These are phyloP conservation scores for Gastrodia elata DNA, from an alignment of 106 monocot genomes.

Conservation along the genomic window DNA sequence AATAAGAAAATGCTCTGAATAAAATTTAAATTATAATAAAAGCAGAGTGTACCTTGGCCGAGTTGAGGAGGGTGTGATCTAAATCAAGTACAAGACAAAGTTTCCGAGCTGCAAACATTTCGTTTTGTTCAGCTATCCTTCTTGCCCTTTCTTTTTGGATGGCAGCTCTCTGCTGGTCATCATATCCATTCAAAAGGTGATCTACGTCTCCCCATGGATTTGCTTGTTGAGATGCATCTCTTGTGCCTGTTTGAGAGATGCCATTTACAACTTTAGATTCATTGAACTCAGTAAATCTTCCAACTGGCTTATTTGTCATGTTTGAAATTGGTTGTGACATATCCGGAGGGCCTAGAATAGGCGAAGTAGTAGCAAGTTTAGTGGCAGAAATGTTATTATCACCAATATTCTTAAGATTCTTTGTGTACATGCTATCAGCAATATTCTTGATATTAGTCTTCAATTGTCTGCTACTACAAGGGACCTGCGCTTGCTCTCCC, in stretches of 20 bases:
- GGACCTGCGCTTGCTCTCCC: constrained; percentile 30
- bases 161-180: constrained; percentile 72
- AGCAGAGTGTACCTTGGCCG: constrained; percentile 63
- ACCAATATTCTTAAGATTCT: constrained; percentile 19
- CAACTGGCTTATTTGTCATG: constrained; percentile 13
- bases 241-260: constrained; percentile 7
- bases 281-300: constrained; percentile 6
- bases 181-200: constrained; percentile 85
- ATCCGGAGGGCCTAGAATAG: constrained; percentile 8
- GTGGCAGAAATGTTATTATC: constrained; percentile 25
- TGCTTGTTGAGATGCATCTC: constrained; percentile 11
- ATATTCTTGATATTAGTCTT: constrained; percentile 23
- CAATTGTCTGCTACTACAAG: constrained; percentile 15
- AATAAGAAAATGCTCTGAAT: neutral
- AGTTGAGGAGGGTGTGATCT: constrained; percentile 98
- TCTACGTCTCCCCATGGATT: constrained; percentile 71
- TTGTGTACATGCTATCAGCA: constrained; percentile 17
- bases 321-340: constrained; percentile 15
- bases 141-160: constrained; percentile 91
- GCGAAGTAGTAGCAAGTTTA: neutral
- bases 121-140: constrained; percentile 87
- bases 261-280: constrained; percentile 19
- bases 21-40: neutral
- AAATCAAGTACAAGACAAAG: constrained; percentile 92
- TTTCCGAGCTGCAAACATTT: constrained; percentile 72